Base-by-base conservation (phyloP, 2,329 filamentous ascomycete genomes). In the Scedosporium minutisporum region DNA sequence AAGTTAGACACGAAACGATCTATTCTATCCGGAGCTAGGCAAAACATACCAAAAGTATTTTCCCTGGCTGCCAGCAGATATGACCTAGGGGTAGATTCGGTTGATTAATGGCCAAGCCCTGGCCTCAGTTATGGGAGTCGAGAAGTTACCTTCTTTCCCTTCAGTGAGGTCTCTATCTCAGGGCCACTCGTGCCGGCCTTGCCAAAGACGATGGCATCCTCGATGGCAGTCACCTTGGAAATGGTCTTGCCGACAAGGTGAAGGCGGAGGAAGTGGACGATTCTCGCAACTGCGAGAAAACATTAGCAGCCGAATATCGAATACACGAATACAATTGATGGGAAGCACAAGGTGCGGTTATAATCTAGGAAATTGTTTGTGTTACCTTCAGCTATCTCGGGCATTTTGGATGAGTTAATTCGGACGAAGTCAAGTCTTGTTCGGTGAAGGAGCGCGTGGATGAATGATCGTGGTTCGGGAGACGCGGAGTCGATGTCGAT, bases 191-290 rank as follows among this genome's bases (percentile, higher is more conserved):
- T 96, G 33, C 93, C 92, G 21, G 87, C 92, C 75, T 97, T 97
- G 68, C 93, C 92, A 74, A 93, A 99, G 5, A 99, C 83, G 71
- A 89, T 93, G 68, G 80, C 78, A 76, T 99, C 93, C 69, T 96
- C 87, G 65, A 87, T 82, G 12, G 90, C 88, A 25, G 82, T 78
- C 62, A 90, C 88, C 48, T 82, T 83, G 57, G 81, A 77, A 65
- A 99, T 87, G 9, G 82, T 89, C 76, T 91, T 95, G 63, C 91
- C 91, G 29, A 96, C 88, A n/a, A 96, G 82, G 73, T 91, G 85
- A 66, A 89, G 87, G 64, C 86, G 87, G 46, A 99, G 84, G 72
- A 88, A 96, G 72, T 96, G 89, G 59, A 96, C 91, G 67, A 93
- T 85, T 53, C 93, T 89, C 21, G 91, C 89, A 67, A 97, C 89